Conservation (phyloP, 129 eudicot species). For the Saussurea involucrata region DNA sequence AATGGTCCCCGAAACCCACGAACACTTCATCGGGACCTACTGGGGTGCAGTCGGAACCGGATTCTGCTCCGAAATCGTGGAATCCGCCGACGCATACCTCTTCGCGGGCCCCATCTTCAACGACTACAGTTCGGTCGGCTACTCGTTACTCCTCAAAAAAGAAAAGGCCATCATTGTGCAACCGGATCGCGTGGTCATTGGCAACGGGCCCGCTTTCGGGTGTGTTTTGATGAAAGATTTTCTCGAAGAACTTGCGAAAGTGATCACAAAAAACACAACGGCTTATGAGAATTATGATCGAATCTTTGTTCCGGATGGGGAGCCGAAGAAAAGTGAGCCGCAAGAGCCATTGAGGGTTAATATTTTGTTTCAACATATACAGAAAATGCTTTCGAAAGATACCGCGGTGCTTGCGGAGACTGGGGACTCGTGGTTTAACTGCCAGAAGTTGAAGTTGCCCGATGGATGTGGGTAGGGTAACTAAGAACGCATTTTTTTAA, state of each 20-base stretch:
- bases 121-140: conserved; percentile 69
- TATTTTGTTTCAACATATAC: conserved; percentile 52
- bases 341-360: conserved; percentile 50
- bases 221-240: conserved; percentile 62
- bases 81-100: conserved; percentile 59
- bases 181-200: conserved; percentile 54
- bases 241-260: conserved; percentile 41
- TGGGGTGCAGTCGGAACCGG: conserved; percentile 71
- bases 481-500: background rate
- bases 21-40: conserved; percentile 61
- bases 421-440: conserved; percentile 70
- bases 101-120: conserved; percentile 62
- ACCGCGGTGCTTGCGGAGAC: conserved; percentile 70
- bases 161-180: conserved; percentile 59
- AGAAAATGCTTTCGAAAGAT: conserved; percentile 44
- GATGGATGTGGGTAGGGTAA: conserved; percentile 55
- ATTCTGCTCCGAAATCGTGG: conserved; percentile 56
- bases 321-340: conserved; percentile 32
- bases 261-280: conserved; percentile 30
- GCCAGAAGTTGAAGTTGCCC: conserved; percentile 57
- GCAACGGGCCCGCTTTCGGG: conserved; percentile 59
- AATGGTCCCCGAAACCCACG: conserved; percentile 54
- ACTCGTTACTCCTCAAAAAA: conserved; percentile 55
- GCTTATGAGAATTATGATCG: conserved; percentile 52
- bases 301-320: conserved; percentile 48